Conservation (phyloP, 805 yeast genomes). For the Schizosaccharomyces japonicus region DNA sequence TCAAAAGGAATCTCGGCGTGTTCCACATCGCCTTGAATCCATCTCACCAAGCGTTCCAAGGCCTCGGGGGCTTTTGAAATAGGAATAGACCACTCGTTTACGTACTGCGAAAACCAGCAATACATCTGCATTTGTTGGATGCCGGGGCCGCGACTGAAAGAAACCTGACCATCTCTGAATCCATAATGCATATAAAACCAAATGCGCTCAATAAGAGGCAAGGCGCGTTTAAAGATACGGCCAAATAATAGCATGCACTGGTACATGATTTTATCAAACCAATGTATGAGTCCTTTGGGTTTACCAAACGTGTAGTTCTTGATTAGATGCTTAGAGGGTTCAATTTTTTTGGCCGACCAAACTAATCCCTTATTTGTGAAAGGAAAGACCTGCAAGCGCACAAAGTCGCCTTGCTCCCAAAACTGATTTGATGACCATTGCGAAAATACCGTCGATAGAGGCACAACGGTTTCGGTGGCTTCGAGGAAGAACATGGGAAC, state of each 20-base stretch:
- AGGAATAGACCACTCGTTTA: conserved; percentile 94
- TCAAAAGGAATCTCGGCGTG: conserved; percentile 27
- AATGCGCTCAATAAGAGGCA: conserved; percentile 67
- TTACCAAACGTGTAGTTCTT: conserved; percentile 60
- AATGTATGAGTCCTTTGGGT: too few species aligned
- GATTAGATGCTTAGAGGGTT: conserved; percentile 16
- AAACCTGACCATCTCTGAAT: conserved; percentile 23
- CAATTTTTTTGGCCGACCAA: conserved; percentile 72
- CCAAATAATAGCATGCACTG: conserved; percentile 59
- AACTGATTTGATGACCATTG: conserved; percentile 41
- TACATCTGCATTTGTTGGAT: conserved; percentile 86
- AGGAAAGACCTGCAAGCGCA: conserved; percentile 95
- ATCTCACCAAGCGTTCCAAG: conserved; percentile 19
- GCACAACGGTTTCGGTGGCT: conserved; percentile 59
- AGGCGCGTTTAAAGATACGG: conserved; percentile 43
- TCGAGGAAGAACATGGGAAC: conserved; percentile 65
- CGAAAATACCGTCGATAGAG: conserved; percentile 44
- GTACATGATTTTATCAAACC: conserved; percentile 59
- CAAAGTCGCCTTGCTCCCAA: conserved; percentile 78
- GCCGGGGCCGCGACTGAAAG: conserved; percentile 48
- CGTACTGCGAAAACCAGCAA: conserved; percentile 80
- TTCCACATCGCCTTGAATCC: conserved; percentile 8
- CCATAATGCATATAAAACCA: conserved; percentile 74
- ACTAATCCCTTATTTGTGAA: conserved; percentile 63
- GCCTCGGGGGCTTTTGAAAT: conserved; percentile 52